phyloP scores from a whole-genome alignment of 2,329 filamentous ascomycete species.

The Zymoseptoria crescenta region DNA sequence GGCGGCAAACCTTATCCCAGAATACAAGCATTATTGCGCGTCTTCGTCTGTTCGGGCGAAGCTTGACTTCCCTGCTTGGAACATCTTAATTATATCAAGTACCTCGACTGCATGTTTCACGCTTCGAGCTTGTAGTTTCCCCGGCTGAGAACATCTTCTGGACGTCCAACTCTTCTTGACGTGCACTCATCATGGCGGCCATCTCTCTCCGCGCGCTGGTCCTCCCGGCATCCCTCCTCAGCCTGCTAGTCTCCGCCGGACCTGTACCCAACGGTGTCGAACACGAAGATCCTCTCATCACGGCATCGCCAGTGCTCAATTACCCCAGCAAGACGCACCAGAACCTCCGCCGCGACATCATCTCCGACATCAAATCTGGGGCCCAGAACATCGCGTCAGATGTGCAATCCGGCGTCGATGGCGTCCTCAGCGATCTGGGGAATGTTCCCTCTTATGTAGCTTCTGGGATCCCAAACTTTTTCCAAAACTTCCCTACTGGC shows the following conservation, averaged over 20 bases:
- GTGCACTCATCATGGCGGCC: slow-evolving; percentile 3
- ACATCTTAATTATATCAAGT: too few species aligned
- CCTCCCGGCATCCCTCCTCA: slow-evolving; percentile 21
- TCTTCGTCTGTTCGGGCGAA: too few species aligned
- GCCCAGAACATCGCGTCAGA: slow-evolving; percentile 36
- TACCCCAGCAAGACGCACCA: slow-evolving; percentile 36
- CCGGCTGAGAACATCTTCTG: not conserved
- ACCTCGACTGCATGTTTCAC: not conserved
- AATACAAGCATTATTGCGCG: not conserved
- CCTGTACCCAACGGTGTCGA: slow-evolving; percentile 17
- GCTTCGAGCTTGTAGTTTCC: not conserved
- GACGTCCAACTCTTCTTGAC: not conserved
- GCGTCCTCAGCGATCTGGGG: slow-evolving; percentile 40
- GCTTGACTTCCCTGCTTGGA: not conserved
- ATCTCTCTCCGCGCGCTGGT: slow-evolving; percentile 16
- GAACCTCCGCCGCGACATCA: slow-evolving; percentile 39
- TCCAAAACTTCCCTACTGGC: slow-evolving; percentile 55
- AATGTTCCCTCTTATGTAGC: slow-evolving; percentile 52
- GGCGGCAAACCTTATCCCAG: not conserved
- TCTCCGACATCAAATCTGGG: slow-evolving; percentile 42
- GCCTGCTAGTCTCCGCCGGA: slow-evolving; percentile 19
- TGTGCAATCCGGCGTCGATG: slow-evolving; percentile 36
- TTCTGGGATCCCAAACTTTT: slow-evolving; percentile 58
- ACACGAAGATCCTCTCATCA: slow-evolving; percentile 39
- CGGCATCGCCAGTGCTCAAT: slow-evolving; percentile 38